These are phyloP conservation scores for Xylariaceae sp. DNA, from an alignment of 2,329 filamentous ascomycete genomes.

Conservation along the genomic window DNA sequence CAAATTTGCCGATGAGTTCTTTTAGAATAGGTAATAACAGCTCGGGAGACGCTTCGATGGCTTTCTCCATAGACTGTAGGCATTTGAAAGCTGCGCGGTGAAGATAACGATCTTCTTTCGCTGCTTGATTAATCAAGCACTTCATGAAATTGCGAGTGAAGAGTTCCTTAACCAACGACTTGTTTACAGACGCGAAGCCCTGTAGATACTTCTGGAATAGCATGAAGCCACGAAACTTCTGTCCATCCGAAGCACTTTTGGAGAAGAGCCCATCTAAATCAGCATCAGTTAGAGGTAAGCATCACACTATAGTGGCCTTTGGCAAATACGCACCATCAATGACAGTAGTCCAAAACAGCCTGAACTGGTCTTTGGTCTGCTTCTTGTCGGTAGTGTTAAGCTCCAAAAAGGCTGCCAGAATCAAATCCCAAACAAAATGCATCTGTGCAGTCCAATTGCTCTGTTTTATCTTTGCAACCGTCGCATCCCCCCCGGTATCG, in stretches of 20 bases:
- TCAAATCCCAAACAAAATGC: conserved; percentile 86
- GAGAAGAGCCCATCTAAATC: conserved; percentile 79
- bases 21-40: conserved; percentile 66
- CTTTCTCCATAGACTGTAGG: conserved; percentile 71
- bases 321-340: conserved; percentile 74
- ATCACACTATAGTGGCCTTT: not conserved
- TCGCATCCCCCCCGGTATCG: conserved; percentile 52
- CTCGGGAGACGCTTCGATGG: conserved; percentile 65
- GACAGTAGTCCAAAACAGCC: conserved; percentile 82
- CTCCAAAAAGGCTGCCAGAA: conserved; percentile 63
- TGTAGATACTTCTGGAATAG: conserved; percentile 79
- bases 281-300: conserved; percentile 12
- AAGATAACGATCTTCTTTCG: conserved; percentile 77
- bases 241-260: conserved; percentile 78
- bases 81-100: conserved; percentile 80
- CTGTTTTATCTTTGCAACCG: conserved; percentile 60
- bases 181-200: conserved; percentile 52
- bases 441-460: conserved; percentile 80
- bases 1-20: conserved; percentile 72
- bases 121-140: conserved; percentile 82
- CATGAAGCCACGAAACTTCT: conserved; percentile 91
- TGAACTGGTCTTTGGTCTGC: conserved; percentile 59
- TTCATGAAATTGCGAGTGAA: conserved; percentile 86
- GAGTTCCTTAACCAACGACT: conserved; percentile 59
- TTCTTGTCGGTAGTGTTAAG: conserved; percentile 39